These are phyloP conservation scores for Lolium rigidum DNA, from an alignment of 176 grass and related monocot species.

Conservation along the genomic window DNA sequence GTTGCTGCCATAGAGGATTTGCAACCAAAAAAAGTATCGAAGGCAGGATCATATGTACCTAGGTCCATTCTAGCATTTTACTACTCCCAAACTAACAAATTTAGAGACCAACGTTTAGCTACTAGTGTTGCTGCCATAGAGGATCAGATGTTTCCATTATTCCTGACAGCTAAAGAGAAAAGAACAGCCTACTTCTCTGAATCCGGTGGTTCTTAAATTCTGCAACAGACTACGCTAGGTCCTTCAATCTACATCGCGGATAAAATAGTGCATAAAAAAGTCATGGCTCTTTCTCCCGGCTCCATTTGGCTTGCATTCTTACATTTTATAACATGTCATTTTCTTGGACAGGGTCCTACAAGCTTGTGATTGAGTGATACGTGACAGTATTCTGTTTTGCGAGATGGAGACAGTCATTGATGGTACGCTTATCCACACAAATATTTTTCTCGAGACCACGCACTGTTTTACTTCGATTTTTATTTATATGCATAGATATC, in stretches of 20 bases:
- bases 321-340: background rate
- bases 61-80: background rate
- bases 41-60: too few species aligned
- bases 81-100: background rate
- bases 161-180: constrained; percentile 36
- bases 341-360: constrained; percentile 19
- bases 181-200: constrained; percentile 38
- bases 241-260: too few species aligned
- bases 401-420: constrained; percentile 5
- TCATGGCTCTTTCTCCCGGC: background rate
- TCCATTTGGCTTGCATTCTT: constrained; percentile 16
- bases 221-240: too few species aligned
- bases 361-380: constrained; percentile 12
- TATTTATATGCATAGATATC: background rate
- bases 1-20: too few species aligned
- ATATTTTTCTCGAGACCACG: background rate
- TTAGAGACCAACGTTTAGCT: too few species aligned
- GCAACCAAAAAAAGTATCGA: too few species aligned
- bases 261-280: too few species aligned
- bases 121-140: background rate
- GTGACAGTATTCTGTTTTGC: constrained; percentile 14
- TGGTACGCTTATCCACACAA: constrained; percentile 17
- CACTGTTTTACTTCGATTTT: background rate
- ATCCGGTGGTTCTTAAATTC: background rate
- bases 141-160: constrained; percentile 29